Percentiles rank a stretch among this genome's conserved stretches.
These are phyloP conservation scores for Pterocarpus macrocarpus DNA, from an alignment of 306 rosid genomes.

Conservation along the genomic window DNA sequence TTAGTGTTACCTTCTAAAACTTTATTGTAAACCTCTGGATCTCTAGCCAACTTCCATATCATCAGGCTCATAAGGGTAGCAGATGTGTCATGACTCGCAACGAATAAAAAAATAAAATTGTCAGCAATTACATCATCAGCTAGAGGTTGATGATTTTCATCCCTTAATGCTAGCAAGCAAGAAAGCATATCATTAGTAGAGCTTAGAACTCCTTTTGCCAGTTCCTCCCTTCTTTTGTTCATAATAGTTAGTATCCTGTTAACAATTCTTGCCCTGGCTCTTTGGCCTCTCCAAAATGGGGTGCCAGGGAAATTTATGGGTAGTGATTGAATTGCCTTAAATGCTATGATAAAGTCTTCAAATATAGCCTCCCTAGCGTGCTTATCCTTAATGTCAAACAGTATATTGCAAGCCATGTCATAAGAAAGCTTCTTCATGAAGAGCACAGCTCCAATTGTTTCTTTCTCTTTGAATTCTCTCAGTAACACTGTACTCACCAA, in stretches of 20 bases:
- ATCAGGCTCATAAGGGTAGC: conserved; percentile 61
- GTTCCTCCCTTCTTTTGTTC: conserved; percentile 50
- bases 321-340: conserved; percentile 57
- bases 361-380: conserved; percentile 47
- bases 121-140: conserved; percentile 52
- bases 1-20: conserved; percentile 57
- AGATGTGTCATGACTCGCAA: conserved; percentile 62
- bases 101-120: conserved; percentile 54
- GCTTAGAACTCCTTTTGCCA: conserved; percentile 48
- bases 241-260: conserved; percentile 50
- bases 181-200: conserved; percentile 55
- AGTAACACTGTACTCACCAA: conserved; percentile 40
- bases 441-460: conserved; percentile 51
- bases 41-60: conserved; percentile 64
- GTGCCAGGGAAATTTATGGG: conserved; percentile 60
- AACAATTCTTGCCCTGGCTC: conserved; percentile 59
- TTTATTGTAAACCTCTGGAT: conserved; percentile 55
- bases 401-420: conserved; percentile 52
- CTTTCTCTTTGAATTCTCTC: conserved; percentile 47
- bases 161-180: conserved; percentile 57
- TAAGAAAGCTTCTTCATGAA: conserved; percentile 58
- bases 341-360: conserved; percentile 48
- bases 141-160: conserved; percentile 56
- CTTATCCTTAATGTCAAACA: conserved; percentile 62
- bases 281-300: conserved; percentile 54